phyloP scores from a whole-genome alignment of 768 basidiomycete species.

The Phaffia tasmanica region DNA sequence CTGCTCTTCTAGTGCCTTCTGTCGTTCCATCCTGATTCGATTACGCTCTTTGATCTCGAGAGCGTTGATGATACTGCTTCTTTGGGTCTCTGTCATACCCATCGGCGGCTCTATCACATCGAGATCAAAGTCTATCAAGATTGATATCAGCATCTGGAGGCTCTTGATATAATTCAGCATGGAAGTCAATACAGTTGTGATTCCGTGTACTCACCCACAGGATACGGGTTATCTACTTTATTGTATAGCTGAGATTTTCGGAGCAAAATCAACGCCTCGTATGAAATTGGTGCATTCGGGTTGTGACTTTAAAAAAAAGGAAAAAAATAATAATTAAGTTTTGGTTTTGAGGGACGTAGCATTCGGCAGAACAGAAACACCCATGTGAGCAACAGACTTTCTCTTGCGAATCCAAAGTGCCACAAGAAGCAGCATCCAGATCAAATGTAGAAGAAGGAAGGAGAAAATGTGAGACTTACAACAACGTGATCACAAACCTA shows the following conservation, averaged over 20 bases:
- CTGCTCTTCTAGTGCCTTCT: neutral
- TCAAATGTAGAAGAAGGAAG: too few species aligned
- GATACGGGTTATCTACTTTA: slow-evolving; percentile 13
- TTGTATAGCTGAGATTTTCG: slow-evolving; percentile 16
- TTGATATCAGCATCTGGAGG: too few species aligned
- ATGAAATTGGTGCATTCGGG: slow-evolving; percentile 11
- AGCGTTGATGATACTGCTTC: slow-evolving; percentile 9
- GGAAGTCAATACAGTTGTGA: too few species aligned
- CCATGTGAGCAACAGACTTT: neutral
- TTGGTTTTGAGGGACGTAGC: too few species aligned
- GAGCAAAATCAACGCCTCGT: slow-evolving; percentile 12
- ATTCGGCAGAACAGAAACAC: neutral
- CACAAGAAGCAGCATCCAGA: too few species aligned
- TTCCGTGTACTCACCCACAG: neutral
- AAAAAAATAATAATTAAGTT: too few species aligned
- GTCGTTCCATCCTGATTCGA: neutral
- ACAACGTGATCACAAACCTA: slow-evolving; percentile 7
- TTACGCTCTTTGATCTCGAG: slow-evolving; percentile 7
- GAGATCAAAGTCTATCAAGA: slow-evolving; percentile 13
- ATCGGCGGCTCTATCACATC: slow-evolving; percentile 18
- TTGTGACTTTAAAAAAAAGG: too few species aligned
- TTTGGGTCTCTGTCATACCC: slow-evolving; percentile 20
- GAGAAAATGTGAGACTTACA: neutral
- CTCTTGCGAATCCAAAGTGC: too few species aligned
- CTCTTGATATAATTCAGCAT: too few species aligned